Percentiles rank a stretch among this genome's conserved stretches.
Conservation (phyloP, 2,329 filamentous ascomycete species). For the Aspergillus udagawae region DNA sequence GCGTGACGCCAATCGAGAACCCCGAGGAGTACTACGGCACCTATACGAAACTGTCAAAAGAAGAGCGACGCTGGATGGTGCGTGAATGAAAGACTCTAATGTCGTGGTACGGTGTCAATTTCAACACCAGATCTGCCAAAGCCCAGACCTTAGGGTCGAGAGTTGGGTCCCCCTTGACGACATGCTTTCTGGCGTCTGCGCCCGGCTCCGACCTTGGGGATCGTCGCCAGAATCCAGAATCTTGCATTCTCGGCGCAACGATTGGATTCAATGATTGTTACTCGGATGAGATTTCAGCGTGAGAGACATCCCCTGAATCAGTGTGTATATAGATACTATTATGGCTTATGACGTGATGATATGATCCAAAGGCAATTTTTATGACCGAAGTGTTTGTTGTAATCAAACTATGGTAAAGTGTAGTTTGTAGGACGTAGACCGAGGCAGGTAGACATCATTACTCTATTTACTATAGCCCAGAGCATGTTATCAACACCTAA, state of each 20-base stretch:
- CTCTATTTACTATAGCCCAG: neutral
- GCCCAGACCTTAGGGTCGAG: neutral
- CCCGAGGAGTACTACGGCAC: slow-evolving; percentile 47
- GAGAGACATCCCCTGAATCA: slow-evolving; percentile 1
- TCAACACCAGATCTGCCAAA: neutral
- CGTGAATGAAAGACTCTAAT: slow-evolving; percentile 27
- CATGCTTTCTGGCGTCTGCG: neutral
- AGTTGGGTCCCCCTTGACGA: neutral
- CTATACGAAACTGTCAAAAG: slow-evolving; percentile 43
- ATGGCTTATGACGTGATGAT: slow-evolving; percentile 23
- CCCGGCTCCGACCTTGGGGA: slow-evolving; percentile 5
- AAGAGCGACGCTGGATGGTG: slow-evolving; percentile 44
- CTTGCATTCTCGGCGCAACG: slow-evolving; percentile 1
- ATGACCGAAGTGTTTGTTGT: slow-evolving; percentile 3
- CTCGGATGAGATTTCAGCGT: slow-evolving; percentile 1
- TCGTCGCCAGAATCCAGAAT: neutral
- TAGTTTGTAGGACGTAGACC: neutral
- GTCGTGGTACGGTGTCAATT: neutral
- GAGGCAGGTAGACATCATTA: neutral
- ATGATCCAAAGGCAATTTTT: slow-evolving; percentile 8
- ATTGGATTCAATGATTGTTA: neutral
- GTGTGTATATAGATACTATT: slow-evolving; percentile 18
- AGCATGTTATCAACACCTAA: neutral
- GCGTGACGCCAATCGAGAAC: slow-evolving; percentile 47
- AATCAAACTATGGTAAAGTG: slow-evolving; percentile 7